Conservation (phyloP, 805 yeast genomes). For the Kurtzmaniella fragi region DNA sequence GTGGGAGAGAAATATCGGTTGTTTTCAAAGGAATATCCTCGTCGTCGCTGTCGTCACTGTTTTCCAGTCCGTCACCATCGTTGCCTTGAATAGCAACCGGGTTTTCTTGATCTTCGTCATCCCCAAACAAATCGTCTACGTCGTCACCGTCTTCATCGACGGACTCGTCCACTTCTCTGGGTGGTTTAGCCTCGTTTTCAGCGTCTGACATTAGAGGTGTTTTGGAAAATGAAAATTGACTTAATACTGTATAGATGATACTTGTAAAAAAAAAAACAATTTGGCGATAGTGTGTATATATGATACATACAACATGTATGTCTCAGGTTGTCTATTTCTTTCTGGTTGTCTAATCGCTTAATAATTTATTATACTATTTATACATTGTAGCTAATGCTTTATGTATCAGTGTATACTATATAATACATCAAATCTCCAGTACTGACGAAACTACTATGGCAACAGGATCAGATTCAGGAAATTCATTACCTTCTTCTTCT, state of each 20-base stretch:
- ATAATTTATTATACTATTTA: not conserved
- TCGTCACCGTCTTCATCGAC: constrained; percentile 14
- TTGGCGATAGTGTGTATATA: too few species aligned
- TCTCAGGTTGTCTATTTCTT: too few species aligned
- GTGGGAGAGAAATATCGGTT: constrained; percentile 39
- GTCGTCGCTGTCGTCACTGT: constrained; percentile 19
- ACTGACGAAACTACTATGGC: constrained; percentile 1
- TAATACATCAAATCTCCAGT: not conserved
- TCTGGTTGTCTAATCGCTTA: too few species aligned
- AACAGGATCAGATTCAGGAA: constrained; percentile 5
- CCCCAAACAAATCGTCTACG: constrained; percentile 35
- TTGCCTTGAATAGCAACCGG: constrained; percentile 15
- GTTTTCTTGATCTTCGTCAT: constrained; percentile 17
- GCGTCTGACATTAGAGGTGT: too few species aligned
- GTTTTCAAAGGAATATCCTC: constrained; percentile 29
- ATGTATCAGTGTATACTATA: not conserved
- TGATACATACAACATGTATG: too few species aligned
- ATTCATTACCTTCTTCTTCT: constrained; percentile 11
- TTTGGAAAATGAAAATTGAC: too few species aligned
- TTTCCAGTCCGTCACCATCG: constrained; percentile 29
- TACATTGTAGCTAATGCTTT: not conserved
- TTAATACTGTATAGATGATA: too few species aligned
- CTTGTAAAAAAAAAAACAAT: not conserved
- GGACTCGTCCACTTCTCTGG: too few species aligned
- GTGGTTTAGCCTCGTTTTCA: too few species aligned